These are phyloP conservation scores for Fusarium longipes DNA, from an alignment of 2,329 filamentous ascomycete species.

Conservation along the genomic window DNA sequence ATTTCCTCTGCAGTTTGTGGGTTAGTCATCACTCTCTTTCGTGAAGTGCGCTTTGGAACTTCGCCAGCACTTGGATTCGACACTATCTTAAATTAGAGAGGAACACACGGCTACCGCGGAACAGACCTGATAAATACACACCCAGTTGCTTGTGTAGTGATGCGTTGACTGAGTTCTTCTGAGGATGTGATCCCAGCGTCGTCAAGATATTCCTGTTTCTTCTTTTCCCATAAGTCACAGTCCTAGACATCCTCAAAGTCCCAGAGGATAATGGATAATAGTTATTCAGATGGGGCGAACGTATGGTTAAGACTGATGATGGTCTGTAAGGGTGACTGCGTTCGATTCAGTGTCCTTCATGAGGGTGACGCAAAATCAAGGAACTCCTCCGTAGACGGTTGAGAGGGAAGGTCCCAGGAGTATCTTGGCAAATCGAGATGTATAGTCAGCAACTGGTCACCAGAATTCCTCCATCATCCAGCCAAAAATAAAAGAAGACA, in stretches of 20 bases:
- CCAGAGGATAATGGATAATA: background rate
- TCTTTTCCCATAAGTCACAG: slow-evolving; percentile 49
- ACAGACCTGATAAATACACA: slow-evolving; percentile 9
- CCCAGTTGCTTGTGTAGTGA: slow-evolving; percentile 32
- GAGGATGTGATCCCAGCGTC: slow-evolving; percentile 45
- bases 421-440: background rate
- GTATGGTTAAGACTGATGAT: background rate
- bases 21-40: slow-evolving; percentile 16
- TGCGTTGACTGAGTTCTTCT: slow-evolving; percentile 34
- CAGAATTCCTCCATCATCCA: slow-evolving; percentile 7
- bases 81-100: slow-evolving; percentile 5
- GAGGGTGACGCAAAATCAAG: slow-evolving; percentile 9
- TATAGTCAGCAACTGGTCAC: background rate
- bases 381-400: background rate
- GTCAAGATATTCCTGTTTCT: slow-evolving; percentile 45
- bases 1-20: slow-evolving; percentile 43
- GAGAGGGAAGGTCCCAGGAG: background rate
- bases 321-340: background rate
- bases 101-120: background rate
- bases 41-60: slow-evolving; percentile 13
- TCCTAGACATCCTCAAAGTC: slow-evolving; percentile 39
- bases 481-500: slow-evolving; percentile 12
- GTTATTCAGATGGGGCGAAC: background rate
- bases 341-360: background rate
- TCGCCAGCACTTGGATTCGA: slow-evolving; percentile 1